Evolutionary conservation across 2,329 filamentous ascomycete genomes (phyloP), one percentile per base, ranked within the genome.

Genomic region (Calycina herbarum): DNA sequence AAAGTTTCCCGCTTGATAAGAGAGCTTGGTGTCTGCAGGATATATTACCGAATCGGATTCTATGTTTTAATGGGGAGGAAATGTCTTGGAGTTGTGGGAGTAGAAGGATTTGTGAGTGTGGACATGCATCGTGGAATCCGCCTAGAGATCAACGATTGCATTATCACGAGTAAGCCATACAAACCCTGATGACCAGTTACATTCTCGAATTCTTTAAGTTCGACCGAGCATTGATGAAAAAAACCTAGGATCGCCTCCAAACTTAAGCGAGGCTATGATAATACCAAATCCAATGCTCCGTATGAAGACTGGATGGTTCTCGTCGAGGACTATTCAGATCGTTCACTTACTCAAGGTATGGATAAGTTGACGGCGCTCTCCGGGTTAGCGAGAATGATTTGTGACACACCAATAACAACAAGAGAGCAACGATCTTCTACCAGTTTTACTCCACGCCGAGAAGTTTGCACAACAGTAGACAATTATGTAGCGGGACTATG

Each of bases 11-110:
- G 11, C 45, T 62, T 4, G 54, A 62, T 33, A 62, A 40, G 31
- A 40, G 51, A 5, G 59, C 35, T 2, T 62, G 51, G 59, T 65
- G 54, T 29, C 54, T 62, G 7, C 51, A 65, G 29, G 59, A 27
- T 45, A 15, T 65, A 8, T 24, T 62, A 31, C 38, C 59, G 1
- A 65, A 27, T 29, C 64, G 51, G 0, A 59, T 35, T 38, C 5
- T 65, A 20, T 62, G 59, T 31, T 65, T 62, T 11, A 51, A 65
- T 20, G 54, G 64, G 17, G 33, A 62, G 15, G 64, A 62, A 62
- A 65, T 59, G 64, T 20, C 38, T n/a, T 65, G 51, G 51, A 59
- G 62, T 15, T 65, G 63, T 33, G 10, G 20, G 7, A 29, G 27
- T 15, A 42, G 64, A 27, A 62, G 38, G 27, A 51, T 57, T 31